These are phyloP conservation scores for Neonectria magnoliae DNA, from an alignment of 2,329 filamentous ascomycete species.

Conservation along the genomic window DNA sequence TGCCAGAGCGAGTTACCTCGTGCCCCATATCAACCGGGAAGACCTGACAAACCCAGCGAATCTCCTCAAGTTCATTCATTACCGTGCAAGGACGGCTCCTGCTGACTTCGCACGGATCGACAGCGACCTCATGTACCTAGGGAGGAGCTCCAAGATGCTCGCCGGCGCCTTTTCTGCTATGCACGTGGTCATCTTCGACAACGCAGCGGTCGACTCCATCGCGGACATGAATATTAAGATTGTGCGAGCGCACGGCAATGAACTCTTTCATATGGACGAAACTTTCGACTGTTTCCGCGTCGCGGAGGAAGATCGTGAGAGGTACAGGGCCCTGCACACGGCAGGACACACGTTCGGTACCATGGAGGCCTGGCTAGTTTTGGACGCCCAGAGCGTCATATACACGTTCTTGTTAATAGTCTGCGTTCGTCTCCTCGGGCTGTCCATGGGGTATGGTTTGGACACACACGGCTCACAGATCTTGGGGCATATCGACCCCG, in stretches of 20 bases:
- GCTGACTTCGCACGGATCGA: slow-evolving; percentile 25
- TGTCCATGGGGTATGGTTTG: not conserved
- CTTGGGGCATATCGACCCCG: no score
- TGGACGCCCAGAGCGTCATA: slow-evolving; percentile 32
- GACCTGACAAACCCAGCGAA: slow-evolving; percentile 30
- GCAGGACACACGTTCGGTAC: slow-evolving; percentile 2
- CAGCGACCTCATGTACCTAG: slow-evolving; percentile 31
- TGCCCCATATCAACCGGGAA: slow-evolving; percentile 35
- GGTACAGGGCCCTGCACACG: not conserved
- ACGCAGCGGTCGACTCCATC: no score
- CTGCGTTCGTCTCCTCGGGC: slow-evolving; percentile 21
- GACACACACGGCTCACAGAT: not conserved
- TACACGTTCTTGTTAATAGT: slow-evolving; percentile 28
- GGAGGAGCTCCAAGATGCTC: slow-evolving; percentile 27
- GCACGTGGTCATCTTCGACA: slow-evolving; percentile 7
- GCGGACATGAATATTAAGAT: not conserved
- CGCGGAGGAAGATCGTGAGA: not conserved
- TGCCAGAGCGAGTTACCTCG: slow-evolving; percentile 33
- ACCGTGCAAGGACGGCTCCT: slow-evolving; percentile 27
- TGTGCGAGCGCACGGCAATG: not conserved
- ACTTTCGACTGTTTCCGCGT: not conserved
- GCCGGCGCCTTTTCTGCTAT: slow-evolving; percentile 23
- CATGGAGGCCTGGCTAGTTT: slow-evolving; percentile 31
- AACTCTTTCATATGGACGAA: not conserved
- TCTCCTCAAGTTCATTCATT: slow-evolving; percentile 36